Evolutionary conservation across 192 early-diverging fungal species (phyloP).

Genomic region (Gigaspora rosea): DNA sequence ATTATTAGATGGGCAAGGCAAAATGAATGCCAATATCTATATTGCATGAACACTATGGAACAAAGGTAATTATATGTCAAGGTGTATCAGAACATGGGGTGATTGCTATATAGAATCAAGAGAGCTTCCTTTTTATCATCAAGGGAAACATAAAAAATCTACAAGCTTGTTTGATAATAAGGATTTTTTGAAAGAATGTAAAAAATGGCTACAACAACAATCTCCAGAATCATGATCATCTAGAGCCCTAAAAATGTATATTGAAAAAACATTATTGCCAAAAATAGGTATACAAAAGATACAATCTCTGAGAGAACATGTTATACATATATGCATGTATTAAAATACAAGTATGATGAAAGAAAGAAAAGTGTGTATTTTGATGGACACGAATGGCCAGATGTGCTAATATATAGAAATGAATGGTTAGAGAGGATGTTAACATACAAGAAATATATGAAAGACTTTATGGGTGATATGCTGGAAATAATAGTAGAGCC

Average conservation of each 20-base stretch:
- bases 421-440: constrained; percentile 29
- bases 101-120: background rate
- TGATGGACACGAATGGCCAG: constrained; percentile 14
- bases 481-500: background rate
- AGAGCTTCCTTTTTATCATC: background rate
- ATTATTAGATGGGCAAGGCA: background rate
- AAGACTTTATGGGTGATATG: constrained; percentile 23
- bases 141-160: constrained; percentile 1
- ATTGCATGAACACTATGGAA: background rate
- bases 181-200: background rate
- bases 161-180: background rate
- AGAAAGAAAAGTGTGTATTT: constrained; percentile 20
- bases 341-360: constrained; percentile 1
- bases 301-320: background rate
- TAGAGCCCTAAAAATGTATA: too few species aligned
- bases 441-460: constrained; percentile 14
- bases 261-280: background rate
- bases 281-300: background rate
- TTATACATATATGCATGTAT: background rate
- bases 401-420: constrained; percentile 21
- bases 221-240: background rate
- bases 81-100: background rate
- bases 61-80: constrained; percentile 1
- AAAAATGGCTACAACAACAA: background rate
- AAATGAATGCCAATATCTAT: constrained; percentile 5